phyloP scores from a whole-genome alignment of 1,139 yeast species.

The Blastobotrys ciferrii region DNA sequence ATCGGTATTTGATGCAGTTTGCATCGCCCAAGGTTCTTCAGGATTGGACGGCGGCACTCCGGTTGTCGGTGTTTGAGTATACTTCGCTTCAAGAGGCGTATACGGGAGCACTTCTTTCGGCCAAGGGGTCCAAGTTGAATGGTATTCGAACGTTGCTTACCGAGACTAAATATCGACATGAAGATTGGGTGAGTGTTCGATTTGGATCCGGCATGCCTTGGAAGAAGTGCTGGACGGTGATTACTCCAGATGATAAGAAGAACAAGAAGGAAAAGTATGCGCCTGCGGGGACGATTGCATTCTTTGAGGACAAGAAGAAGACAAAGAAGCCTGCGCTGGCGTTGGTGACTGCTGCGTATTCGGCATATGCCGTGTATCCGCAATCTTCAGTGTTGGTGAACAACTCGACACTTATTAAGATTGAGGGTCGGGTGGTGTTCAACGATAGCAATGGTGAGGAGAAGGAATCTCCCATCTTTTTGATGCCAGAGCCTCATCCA shows the following conservation, averaged over 20 bases:
- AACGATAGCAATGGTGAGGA: constrained; percentile 46
- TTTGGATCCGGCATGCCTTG: constrained; percentile 98
- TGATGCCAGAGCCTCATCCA: constrained; percentile 94
- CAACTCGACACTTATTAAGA: constrained; percentile 79
- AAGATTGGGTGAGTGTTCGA: constrained; percentile 92
- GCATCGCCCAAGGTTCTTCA: constrained; percentile 41
- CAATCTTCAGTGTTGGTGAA: constrained; percentile 77
- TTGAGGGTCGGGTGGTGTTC: constrained; percentile 78
- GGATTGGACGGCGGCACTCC: constrained; percentile 77
- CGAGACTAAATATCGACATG: constrained; percentile 81
- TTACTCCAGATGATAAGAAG: constrained; percentile 60
- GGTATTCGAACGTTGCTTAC: constrained; percentile 84
- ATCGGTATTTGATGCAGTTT: constrained; percentile 79
- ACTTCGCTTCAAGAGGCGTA: constrained; percentile 87
- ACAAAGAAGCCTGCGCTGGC: constrained; percentile 80
- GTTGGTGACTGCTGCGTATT: constrained; percentile 62
- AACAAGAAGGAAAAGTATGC: constrained; percentile 40
- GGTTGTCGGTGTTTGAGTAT: constrained; percentile 77
- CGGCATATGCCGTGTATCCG: constrained; percentile 93
- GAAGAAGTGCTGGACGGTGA: constrained; percentile 92
- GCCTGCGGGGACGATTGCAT: constrained; percentile 39
- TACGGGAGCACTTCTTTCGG: constrained; percentile 87
- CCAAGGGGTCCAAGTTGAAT: constrained; percentile 80
- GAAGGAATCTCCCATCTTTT: constrained; percentile 76
- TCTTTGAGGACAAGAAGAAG: constrained; percentile 41